Base-by-base conservation (phyloP, 140 eudicot species). In the Stevia rebaudiana region DNA sequence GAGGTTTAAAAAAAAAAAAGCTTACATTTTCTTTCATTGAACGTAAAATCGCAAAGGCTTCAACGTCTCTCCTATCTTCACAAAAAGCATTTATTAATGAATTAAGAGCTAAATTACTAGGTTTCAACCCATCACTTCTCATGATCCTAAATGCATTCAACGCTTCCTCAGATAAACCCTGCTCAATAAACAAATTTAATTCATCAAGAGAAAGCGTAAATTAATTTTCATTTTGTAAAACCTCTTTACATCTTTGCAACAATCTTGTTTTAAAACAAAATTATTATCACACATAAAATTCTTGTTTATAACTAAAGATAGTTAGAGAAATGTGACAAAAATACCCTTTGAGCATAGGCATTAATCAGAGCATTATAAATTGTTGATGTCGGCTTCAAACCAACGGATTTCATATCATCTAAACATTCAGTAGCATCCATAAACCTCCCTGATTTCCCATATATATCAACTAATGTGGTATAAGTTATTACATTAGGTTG, bases 91-190 rank as follows among this genome's bases (percentile, higher is more conserved):
- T 92, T 36, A 92, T 92, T 69, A 92, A 69, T 15, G 98, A 80
- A 75, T 92, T 92, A 54, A 92, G 95, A 76, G 98, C 98, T 54
- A 87, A 72, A 58, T 77, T 75, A 73, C 98, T 84, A 21, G 96
- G 98, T 78, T 83, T 81, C 54, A 88, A 78, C 64, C 96, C 98
- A 63, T 92, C 96, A 22, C 87, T 78, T 79, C 86, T 88, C 98
- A 92, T 92, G 55, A 82, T 75, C 78, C 95, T 83, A 78, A 87
- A 87, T 51, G 96, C 96, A 56, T 80, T 74, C 44, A 92, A 72
- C 17, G 98, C 98, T 78, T 88, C 95, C 65, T 92, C 98, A 11
- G 96, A 88, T 65, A 92, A 62, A 75, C 96, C 98, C 98, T 92
- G 76, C 57, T 22, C 74, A 72, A 33, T 23, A 66, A 31, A 31